Percentiles rank a stretch among this genome's conserved stretches.
Evolutionary conservation across 2,329 filamentous ascomycete genomes (phyloP).

Genomic region (Fusarium agapanthi): DNA sequence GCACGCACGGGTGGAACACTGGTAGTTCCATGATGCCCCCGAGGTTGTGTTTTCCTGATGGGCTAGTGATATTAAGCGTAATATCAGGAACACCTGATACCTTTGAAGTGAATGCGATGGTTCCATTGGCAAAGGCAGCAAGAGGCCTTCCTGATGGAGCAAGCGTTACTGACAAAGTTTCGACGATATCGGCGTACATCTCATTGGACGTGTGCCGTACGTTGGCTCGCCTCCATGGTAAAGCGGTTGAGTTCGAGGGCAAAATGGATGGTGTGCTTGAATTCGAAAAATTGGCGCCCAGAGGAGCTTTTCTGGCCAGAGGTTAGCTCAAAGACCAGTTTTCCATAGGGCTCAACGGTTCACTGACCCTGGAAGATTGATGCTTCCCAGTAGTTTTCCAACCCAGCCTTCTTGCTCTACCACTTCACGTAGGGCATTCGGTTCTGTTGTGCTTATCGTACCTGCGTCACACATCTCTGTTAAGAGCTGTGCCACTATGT

Average conservation of each 20-base stretch:
- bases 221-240: constrained; percentile 91
- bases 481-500: constrained; percentile 91
- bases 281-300: constrained; percentile 51
- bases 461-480: constrained; percentile 97
- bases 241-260: constrained; percentile 59
- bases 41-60: constrained; percentile 82
- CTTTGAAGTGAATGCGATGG: constrained; percentile 93
- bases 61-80: constrained; percentile 79
- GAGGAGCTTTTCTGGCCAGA: constrained; percentile 51
- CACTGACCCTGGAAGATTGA: constrained; percentile 78
- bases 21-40: constrained; percentile 81
- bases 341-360: background rate
- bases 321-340: constrained; percentile 12
- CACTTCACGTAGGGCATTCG: constrained; percentile 88
- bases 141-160: constrained; percentile 90
- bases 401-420: constrained; percentile 93
- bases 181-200: constrained; percentile 94
- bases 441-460: constrained; percentile 87
- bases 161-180: constrained; percentile 86
- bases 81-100: constrained; percentile 95
- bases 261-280: constrained; percentile 52
- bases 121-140: constrained; percentile 87
- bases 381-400: constrained; percentile 86
- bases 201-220: constrained; percentile 97
- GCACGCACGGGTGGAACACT: constrained; percentile 95